Evolutionary conservation across 2,329 filamentous ascomycete species (phyloP).

Genomic region (Paecilomyces niveus): DNA sequence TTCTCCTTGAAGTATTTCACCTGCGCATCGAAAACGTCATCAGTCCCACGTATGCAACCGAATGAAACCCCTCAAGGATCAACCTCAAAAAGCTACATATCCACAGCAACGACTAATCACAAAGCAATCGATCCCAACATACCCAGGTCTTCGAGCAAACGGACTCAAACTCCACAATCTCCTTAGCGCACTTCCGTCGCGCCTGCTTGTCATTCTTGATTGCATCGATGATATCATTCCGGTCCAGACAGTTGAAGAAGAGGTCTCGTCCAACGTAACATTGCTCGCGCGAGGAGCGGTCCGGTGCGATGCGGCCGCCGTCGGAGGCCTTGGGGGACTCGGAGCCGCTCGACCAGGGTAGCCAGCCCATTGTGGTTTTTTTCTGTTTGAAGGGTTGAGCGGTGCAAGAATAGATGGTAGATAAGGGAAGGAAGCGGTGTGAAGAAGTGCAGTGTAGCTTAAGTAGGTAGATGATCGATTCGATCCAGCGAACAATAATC

Average conservation of each 20-base stretch:
- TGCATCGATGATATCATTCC: conserved; percentile 70
- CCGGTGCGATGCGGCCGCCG: conserved; percentile 69
- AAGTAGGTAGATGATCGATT: neutral
- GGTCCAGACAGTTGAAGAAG: conserved; percentile 85
- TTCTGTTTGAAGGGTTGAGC: neutral
- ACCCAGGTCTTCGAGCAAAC: conserved; percentile 92
- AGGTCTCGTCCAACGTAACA: conserved; percentile 88
- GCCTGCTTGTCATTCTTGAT: conserved; percentile 53
- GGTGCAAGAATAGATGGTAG: neutral
- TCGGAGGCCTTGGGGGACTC: conserved; percentile 41
- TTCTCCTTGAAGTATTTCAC: conserved; percentile 98
- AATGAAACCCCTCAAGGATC: neutral
- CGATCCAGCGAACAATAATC: neutral
- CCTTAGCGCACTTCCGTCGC: conserved; percentile 51
- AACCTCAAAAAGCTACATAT: neutral
- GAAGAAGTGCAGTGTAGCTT: neutral
- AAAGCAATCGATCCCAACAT: conserved; percentile 28
- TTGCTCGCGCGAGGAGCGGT: conserved; percentile 67
- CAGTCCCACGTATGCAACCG: conserved; percentile 1
- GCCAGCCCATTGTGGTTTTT: conserved; percentile 45
- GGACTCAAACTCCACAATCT: conserved; percentile 64
- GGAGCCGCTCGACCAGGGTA: conserved; percentile 41
- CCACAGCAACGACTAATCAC: neutral
- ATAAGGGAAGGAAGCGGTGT: neutral
- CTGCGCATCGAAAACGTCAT: conserved; percentile 39